phyloP scores from a whole-genome alignment of 306 rosid species.

The Casuarina glauca region DNA sequence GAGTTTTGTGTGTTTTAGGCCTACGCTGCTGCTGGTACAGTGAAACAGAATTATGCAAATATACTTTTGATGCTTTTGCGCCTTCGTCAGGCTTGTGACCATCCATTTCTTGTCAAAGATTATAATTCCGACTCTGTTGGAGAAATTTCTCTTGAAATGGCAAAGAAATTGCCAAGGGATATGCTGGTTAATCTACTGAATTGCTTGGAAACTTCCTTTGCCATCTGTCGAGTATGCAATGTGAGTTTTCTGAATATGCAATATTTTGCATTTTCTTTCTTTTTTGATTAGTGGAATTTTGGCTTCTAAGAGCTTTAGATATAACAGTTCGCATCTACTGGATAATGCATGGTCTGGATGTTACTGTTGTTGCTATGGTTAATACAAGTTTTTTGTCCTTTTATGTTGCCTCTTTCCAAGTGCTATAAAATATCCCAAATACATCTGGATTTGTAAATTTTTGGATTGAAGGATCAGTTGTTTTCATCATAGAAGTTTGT shows the following conservation, averaged over 20 bases:
- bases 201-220: slow-evolving; percentile 61
- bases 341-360: neutral
- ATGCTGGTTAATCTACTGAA: slow-evolving; percentile 59
- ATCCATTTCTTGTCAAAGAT: slow-evolving; percentile 87
- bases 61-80: slow-evolving; percentile 95
- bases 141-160: slow-evolving; percentile 71
- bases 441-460: neutral
- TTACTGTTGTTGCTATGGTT: slow-evolving; percentile 22
- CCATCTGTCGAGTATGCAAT: slow-evolving; percentile 68
- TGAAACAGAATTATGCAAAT: slow-evolving; percentile 96
- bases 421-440: neutral
- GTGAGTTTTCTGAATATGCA: slow-evolving; percentile 56
- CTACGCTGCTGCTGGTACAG: slow-evolving; percentile 99
- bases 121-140: slow-evolving; percentile 64
- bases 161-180: slow-evolving; percentile 68
- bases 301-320: slow-evolving; percentile 11
- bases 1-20: slow-evolving; percentile 57
- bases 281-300: slow-evolving; percentile 17
- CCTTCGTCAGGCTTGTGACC: slow-evolving; percentile 98
- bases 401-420: neutral
- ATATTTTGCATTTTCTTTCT: slow-evolving; percentile 10
- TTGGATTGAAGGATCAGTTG: neutral
- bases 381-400: slow-evolving; percentile 21
- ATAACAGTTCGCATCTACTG: slow-evolving; percentile 1
- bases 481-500: neutral